Percentiles rank a stretch among this genome's conserved stretches.
Evolutionary conservation across 2,329 filamentous ascomycete genomes (phyloP).

Genomic region (Chaetomium globosum): DNA sequence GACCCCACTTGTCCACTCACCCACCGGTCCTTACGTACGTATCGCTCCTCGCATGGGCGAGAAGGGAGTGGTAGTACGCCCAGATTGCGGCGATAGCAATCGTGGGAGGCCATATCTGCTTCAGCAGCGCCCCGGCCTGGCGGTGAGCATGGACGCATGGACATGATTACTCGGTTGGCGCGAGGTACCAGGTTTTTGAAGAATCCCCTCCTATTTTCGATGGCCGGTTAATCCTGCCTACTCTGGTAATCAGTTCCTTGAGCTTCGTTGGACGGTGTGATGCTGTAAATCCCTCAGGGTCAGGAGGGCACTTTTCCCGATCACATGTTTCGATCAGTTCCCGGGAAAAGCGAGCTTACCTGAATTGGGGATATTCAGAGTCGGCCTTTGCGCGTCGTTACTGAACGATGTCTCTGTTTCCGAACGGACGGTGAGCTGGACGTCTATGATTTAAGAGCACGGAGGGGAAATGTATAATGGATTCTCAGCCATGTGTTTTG

Average conservation of each 20-base stretch:
- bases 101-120: neutral
- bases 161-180: neutral
- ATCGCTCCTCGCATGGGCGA: neutral
- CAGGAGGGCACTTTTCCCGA: neutral
- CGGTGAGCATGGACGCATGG: neutral
- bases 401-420: too few species aligned
- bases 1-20: neutral
- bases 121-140: neutral
- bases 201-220: neutral
- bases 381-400: too few species aligned
- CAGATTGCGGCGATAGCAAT: neutral
- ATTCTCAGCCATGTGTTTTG: too few species aligned
- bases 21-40: neutral
- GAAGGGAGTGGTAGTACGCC: neutral
- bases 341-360: too few species aligned
- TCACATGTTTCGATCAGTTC: neutral
- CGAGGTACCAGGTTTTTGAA: neutral
- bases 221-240: neutral
- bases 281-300: conserved; percentile 1
- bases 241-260: neutral
- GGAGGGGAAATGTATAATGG: too few species aligned
- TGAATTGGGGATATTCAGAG: too few species aligned
- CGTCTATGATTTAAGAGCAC: too few species aligned
- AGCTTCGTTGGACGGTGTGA: neutral
- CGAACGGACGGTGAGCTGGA: too few species aligned